Evolutionary conservation across 2,329 filamentous ascomycete genomes (phyloP), one percentile per base, ranked within the genome.

Genomic region (Aspergillus sp.): DNA sequence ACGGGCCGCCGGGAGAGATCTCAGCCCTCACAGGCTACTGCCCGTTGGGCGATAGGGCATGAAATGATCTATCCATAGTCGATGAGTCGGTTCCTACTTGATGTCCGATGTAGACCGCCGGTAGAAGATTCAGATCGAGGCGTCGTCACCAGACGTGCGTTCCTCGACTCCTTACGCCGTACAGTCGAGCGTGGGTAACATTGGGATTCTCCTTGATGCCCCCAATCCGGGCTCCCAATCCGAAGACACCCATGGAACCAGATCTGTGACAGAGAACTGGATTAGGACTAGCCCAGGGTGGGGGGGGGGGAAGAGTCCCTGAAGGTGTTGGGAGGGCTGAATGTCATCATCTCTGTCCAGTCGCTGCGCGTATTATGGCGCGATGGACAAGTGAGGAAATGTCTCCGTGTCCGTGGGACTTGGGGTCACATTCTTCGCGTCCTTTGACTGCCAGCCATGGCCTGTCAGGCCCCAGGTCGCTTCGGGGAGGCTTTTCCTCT

Each of bases 231-330:
- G 51, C 56, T 52, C 44, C 52, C 60, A 52, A 58, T 43, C 48
- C 55, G 46, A 39, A 48, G 23, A 27, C 52, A 55, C 54, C 62
- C 61, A 56, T 63, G 62, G 62, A 58, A 59, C 57, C 56, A 50
- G 47, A 53, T 56, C 56, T 59, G 60, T 63, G 56, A 64, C 60
- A 63, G 54, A 53, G 43, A 49, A 33, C 57, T 57, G 46, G 17
- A 59, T 49, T 39, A 12, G 54, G 52, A 27, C 45, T 58, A 61
- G 61, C 57, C 41, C 51, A 53, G 53, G 55, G 45, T 46, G 51
- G 54, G 57, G 45, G 52, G 45, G 52, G 56, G 31, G 45, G n/a
- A 44, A 44, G n/a, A 31, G 52, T 43, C 27, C 27, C 27, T 31
- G 27, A 31, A 31, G 27, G 8, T 11, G 3, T 11, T 11, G 9